Evolutionary conservation across 371 early-diverging fungal genomes (phyloP).

Genomic region (Blastocladiella emersonii): DNA sequence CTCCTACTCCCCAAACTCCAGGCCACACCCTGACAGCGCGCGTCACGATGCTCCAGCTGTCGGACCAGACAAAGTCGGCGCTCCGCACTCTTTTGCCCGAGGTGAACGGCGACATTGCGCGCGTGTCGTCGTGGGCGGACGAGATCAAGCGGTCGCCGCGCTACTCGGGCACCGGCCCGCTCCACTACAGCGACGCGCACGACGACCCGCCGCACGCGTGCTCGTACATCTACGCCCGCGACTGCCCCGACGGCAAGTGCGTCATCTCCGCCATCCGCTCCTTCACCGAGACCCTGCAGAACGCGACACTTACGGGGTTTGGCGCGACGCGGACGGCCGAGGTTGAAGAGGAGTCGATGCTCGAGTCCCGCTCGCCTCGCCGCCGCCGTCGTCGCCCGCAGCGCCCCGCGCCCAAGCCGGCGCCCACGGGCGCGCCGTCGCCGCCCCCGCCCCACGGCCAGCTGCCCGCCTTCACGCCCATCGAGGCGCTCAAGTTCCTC

Average conservation of each 20-base stretch:
- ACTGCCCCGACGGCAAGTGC: conserved; percentile 12
- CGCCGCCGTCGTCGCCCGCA: no score
- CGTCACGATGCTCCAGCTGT: conserved; percentile 12
- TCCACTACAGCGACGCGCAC: conserved; percentile 18
- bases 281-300: no score
- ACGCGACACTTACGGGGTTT: no score
- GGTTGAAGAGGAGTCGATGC: no score
- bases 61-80: conserved; percentile 4
- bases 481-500: conserved; percentile 20
- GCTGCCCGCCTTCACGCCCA: background rate
- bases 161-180: conserved; percentile 9
- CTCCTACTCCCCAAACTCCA: no score
- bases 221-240: conserved; percentile 5
- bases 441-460: background rate
- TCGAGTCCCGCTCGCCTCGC: no score
- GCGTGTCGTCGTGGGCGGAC: conserved; percentile 15
- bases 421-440: background rate
- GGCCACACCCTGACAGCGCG: conserved; percentile 16
- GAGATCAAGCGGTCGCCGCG: conserved; percentile 4
- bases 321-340: no score
- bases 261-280: conserved; percentile 13
- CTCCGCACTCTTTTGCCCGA: conserved; percentile 9
- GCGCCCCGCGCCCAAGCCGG: background rate
- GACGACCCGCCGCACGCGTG: conserved; percentile 13
- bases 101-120: conserved; percentile 10